These are phyloP conservation scores for Syzygium aqueum DNA, from an alignment of 345 rosid species.

Conservation along the genomic window DNA sequence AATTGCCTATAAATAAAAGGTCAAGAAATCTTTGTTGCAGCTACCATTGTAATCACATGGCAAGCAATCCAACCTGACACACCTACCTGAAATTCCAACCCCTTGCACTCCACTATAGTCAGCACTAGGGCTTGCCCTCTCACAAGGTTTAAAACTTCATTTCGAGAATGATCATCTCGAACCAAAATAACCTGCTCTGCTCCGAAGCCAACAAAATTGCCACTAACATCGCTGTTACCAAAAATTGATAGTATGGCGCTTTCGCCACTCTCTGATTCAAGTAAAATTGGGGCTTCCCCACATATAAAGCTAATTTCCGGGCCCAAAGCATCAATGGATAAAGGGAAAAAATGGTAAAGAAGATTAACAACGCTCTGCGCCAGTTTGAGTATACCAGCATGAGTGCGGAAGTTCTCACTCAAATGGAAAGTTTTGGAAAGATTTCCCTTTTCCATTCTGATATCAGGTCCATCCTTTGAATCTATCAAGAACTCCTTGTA, in stretches of 20 bases:
- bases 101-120: constrained; percentile 6
- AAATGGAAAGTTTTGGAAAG: constrained; percentile 24
- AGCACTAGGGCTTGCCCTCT: neutral
- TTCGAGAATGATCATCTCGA: neutral
- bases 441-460: constrained; percentile 21
- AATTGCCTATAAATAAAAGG: neutral
- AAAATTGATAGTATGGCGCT: constrained; percentile 33
- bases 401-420: constrained; percentile 48
- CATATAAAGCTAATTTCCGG: constrained; percentile 27
- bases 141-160: neutral
- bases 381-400: constrained; percentile 35
- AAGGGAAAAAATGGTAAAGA: constrained; percentile 31
- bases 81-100: constrained; percentile 11
- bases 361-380: constrained; percentile 46
- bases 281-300: constrained; percentile 45
- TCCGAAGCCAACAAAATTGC: neutral
- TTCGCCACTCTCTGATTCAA: constrained; percentile 18
- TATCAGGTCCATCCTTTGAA: constrained; percentile 1
- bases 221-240: constrained; percentile 9
- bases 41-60: neutral
- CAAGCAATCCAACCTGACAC: neutral
- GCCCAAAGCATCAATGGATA: constrained; percentile 20
- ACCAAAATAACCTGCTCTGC: constrained; percentile 9
- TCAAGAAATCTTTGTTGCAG: neutral
- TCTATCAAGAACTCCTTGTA: constrained; percentile 26